Conservation (phyloP, 2,329 filamentous ascomycete species). For the Fusarium sp. region DNA sequence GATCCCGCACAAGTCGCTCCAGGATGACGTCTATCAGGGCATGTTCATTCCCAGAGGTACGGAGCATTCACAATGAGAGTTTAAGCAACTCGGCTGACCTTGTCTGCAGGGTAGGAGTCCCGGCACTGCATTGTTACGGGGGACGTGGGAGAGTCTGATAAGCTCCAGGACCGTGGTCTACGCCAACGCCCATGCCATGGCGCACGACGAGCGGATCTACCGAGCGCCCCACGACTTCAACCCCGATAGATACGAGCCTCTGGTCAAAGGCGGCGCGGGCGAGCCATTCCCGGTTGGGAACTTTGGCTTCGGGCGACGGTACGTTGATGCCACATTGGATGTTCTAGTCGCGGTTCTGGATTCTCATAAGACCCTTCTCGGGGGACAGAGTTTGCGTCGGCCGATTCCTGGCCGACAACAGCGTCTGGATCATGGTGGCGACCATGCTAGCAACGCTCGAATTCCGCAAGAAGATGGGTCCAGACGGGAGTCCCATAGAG, state of each 20-base stretch:
- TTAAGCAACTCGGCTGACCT: conserved; percentile 12
- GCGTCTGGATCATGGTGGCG: conserved; percentile 52
- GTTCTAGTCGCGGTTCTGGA: neutral
- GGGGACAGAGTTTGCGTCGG: conserved; percentile 47
- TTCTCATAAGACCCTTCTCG: neutral
- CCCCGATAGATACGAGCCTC: conserved; percentile 56
- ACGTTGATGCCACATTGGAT: conserved; percentile 8
- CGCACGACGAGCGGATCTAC: conserved; percentile 56
- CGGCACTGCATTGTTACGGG: neutral
- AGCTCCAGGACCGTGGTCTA: conserved; percentile 51
- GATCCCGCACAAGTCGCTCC: conserved; percentile 66
- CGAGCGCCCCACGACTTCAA: conserved; percentile 57
- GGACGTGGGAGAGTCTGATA: conserved; percentile 34
- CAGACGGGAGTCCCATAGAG: conserved; percentile 43
- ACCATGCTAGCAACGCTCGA: conserved; percentile 49
- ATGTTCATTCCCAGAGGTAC: conserved; percentile 68
- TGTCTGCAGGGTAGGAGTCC: conserved; percentile 32
- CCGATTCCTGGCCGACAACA: conserved; percentile 50
- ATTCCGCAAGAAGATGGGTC: conserved; percentile 42
- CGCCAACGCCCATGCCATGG: conserved; percentile 58
- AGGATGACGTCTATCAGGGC: conserved; percentile 68
- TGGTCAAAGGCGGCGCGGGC: conserved; percentile 47
- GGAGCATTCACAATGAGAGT: neutral
- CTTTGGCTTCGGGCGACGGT: conserved; percentile 51
- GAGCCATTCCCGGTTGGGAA: conserved; percentile 57